phyloP scores from a whole-genome alignment of 228 moss, liverwort and hornwort species.

The Sphagnum fallax region DNA sequence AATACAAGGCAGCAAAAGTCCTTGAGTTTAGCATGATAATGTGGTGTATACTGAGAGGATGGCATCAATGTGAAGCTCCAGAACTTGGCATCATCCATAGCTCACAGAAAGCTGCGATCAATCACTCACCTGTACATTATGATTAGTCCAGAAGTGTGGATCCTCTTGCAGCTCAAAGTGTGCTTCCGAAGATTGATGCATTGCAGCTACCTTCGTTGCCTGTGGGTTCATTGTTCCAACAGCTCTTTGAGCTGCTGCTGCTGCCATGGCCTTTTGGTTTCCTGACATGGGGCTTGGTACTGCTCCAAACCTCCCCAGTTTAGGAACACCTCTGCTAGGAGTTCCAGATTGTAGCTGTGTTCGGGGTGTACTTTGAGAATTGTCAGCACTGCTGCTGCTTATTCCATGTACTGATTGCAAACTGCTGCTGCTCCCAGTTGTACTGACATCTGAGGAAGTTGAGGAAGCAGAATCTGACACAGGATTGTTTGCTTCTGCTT shows the following conservation, averaged over 20 bases:
- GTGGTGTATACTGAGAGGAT: no score
- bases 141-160: conserved; percentile 63
- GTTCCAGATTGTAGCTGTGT: conserved; percentile 7
- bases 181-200: conserved; percentile 4
- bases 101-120: no score
- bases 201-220: conserved; percentile 22
- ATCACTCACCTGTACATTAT: conserved; percentile 75
- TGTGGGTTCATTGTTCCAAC: conserved; percentile 10
- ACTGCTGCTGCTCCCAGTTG: no score
- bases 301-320: conserved; percentile 13
- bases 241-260: neutral
- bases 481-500: no score
- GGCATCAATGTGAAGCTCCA: no score
- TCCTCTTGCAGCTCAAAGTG: conserved; percentile 70
- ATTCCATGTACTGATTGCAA: no score
- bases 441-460: conserved; percentile 28
- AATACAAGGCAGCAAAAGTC: no score
- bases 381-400: conserved; percentile 13
- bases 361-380: conserved; percentile 4
- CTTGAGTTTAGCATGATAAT: no score
- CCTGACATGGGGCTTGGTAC: neutral
- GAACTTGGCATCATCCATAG: no score
- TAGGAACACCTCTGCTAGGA: conserved; percentile 26
- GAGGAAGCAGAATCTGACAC: conserved; percentile 10
- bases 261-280: neutral